These are phyloP conservation scores for Falciphora oryzae DNA, from an alignment of 2,329 filamentous ascomycete genomes.

Conservation along the genomic window DNA sequence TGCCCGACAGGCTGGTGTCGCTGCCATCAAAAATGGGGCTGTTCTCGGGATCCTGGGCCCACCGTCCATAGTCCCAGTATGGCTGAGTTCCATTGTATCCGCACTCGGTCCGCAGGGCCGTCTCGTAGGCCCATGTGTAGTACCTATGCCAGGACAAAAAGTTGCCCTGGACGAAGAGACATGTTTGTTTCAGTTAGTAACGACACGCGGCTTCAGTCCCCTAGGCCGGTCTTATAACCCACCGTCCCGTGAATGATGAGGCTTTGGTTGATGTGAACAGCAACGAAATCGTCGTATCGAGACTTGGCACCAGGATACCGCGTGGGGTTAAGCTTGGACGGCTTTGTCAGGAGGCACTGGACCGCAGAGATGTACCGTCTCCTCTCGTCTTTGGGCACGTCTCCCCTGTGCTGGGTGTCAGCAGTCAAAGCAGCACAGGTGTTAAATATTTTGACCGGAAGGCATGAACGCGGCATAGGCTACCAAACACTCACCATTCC, in stretches of 20 bases:
- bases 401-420: constrained; percentile 19
- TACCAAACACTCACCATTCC: constrained; percentile 21
- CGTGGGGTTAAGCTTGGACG: constrained; percentile 24
- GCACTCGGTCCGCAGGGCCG: constrained; percentile 34
- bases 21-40: constrained; percentile 52
- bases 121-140: constrained; percentile 32
- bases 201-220: too few relatives aligned
- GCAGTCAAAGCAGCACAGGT: too few relatives aligned
- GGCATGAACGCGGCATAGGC: not conserved
- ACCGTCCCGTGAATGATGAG: constrained; percentile 25
- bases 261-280: constrained; percentile 31
- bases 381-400: constrained; percentile 21
- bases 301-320: constrained; percentile 26
- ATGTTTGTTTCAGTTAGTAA: not conserved
- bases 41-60: constrained; percentile 36
- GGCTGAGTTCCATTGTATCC: constrained; percentile 35
- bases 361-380: constrained; percentile 28
- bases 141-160: constrained; percentile 40
- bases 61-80: constrained; percentile 48
- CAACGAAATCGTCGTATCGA: constrained; percentile 27
- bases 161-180: constrained; percentile 20
- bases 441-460: not conserved
- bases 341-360: constrained; percentile 26
- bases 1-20: constrained; percentile 42
- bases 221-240: constrained; percentile 3